phyloP scores from a whole-genome alignment of 2,329 filamentous ascomycete genomes.

The Phialophora tarda region DNA sequence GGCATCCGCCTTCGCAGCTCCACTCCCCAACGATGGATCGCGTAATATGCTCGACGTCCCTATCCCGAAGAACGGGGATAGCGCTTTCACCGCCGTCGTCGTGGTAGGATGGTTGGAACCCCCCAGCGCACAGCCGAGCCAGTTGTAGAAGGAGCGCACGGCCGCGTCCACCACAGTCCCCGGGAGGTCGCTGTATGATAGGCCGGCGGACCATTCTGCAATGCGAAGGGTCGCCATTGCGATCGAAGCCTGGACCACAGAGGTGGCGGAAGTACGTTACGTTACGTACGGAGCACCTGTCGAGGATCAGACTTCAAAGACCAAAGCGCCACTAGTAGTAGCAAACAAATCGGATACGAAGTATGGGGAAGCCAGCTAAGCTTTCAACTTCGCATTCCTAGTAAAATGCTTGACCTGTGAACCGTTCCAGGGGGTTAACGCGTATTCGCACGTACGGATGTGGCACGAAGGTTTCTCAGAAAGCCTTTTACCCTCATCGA shows the following conservation, averaged over 20 bases:
- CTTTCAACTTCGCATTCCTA: not conserved
- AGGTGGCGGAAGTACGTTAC: too few species aligned
- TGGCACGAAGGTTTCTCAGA: not conserved
- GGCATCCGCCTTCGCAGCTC: slow-evolving; percentile 22
- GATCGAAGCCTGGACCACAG: not conserved
- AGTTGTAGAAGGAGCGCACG: slow-evolving; percentile 59
- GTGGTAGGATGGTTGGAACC: slow-evolving; percentile 57
- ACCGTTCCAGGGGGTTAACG: not conserved
- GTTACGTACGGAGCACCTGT: not conserved
- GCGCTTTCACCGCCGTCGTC: slow-evolving; percentile 46
- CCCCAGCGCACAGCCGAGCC: slow-evolving; percentile 60
- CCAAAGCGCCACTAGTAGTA: not conserved
- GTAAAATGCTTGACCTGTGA: not conserved
- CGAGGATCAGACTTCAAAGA: not conserved
- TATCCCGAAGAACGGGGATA: slow-evolving; percentile 48
- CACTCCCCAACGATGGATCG: not conserved
- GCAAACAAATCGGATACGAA: too few species aligned
- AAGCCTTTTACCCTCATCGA: not conserved
- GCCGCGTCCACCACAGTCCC: slow-evolving; percentile 52
- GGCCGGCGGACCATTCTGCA: slow-evolving; percentile 55
- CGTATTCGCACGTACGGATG: too few species aligned
- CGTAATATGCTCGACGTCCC: slow-evolving; percentile 49
- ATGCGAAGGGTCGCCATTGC: slow-evolving; percentile 52
- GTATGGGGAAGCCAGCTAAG: not conserved
- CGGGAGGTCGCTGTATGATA: slow-evolving; percentile 52